Percentiles rank a stretch among this genome's conserved stretches.
Evolutionary conservation across 352 stramenopile species (phyloP).

Genomic region (Globisporangium spiculum): DNA sequence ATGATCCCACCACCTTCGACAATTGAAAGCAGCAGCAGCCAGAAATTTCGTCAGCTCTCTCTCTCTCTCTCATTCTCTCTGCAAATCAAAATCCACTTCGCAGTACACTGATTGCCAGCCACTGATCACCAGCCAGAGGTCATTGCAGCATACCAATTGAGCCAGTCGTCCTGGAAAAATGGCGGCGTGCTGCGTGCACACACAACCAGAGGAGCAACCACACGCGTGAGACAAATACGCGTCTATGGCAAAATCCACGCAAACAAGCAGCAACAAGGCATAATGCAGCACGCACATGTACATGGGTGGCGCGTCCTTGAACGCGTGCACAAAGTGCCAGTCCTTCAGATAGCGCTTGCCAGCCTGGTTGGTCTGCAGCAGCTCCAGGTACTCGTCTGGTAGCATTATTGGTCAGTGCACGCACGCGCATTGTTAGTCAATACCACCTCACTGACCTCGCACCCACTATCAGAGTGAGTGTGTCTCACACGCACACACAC

Average conservation of each 20-base stretch:
- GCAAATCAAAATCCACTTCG: not conserved
- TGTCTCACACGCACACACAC: not conserved
- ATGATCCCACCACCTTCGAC: slow-evolving; percentile 69
- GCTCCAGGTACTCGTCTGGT: slow-evolving; percentile 60
- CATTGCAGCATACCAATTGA: slow-evolving; percentile 72
- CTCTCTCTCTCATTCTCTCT: no score
- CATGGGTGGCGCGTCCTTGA: slow-evolving; percentile 34
- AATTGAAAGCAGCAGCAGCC: not conserved
- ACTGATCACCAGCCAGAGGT: not conserved
- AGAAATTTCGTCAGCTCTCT: not conserved
- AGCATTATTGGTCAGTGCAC: not conserved
- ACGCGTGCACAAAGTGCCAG: slow-evolving; percentile 79
- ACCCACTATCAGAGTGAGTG: not conserved
- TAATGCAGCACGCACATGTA: slow-evolving; percentile 42
- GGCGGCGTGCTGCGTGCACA: slow-evolving; percentile 48
- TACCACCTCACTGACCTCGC: not conserved
- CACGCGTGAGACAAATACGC: slow-evolving; percentile 27
- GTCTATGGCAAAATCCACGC: slow-evolving; percentile 17
- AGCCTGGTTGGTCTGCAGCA: slow-evolving; percentile 38
- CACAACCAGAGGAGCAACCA: slow-evolving; percentile 3
- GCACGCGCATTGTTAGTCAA: not conserved
- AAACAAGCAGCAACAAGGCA: not conserved
- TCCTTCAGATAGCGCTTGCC: slow-evolving; percentile 84
- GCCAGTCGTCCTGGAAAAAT: slow-evolving; percentile 91
- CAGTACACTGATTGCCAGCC: not conserved